phyloP scores from a whole-genome alignment of 73 alveolate species.

The Paramecium sexaurelia region DNA sequence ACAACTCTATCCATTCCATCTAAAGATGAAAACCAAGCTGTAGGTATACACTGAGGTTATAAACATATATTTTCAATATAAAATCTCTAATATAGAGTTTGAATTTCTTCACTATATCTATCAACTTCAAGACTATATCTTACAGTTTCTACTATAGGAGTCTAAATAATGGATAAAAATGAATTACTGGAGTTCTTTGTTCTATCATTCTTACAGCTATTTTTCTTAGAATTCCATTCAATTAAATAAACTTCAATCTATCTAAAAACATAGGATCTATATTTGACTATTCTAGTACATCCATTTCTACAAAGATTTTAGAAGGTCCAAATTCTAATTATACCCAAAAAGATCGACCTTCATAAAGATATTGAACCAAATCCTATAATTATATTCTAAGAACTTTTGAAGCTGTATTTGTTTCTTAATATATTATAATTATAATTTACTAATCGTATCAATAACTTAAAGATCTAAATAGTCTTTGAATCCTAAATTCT shows the following conservation, averaged over 20 bases:
- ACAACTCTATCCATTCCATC: neutral
- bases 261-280: neutral
- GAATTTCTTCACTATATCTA: neutral
- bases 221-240: neutral
- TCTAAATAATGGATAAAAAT: neutral
- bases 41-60: neutral
- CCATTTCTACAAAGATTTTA: constrained; percentile 19
- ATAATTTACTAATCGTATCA: neutral
- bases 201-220: neutral
- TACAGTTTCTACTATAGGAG: neutral
- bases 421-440: neutral
- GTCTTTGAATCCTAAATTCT: neutral
- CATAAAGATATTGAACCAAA: neutral
- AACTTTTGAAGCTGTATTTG: neutral
- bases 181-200: constrained; percentile 11
- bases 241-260: neutral
- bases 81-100: neutral
- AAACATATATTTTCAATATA: neutral
- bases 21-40: neutral
- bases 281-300: neutral
- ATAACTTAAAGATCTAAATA: neutral
- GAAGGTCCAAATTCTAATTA: neutral
- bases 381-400: neutral
- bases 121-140: neutral
- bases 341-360: constrained; percentile 15